Evolutionary conservation across 169 alveolate genomes (phyloP), one percentile per base, ranked within the genome.

Genomic region (Cardiosporidium cionae): DNA sequence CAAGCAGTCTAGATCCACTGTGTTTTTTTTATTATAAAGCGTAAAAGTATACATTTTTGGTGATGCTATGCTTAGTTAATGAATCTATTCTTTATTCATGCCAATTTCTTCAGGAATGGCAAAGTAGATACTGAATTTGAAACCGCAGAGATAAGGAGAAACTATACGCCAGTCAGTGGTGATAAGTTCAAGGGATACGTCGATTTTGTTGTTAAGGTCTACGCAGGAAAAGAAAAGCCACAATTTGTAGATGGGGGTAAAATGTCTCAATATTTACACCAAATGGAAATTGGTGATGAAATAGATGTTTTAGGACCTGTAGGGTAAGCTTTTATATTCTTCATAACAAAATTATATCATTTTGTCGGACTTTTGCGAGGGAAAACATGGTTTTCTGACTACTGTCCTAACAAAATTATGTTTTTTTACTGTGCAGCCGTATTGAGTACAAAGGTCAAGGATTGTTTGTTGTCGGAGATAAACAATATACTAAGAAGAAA

Each of bases 161-260:
- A 81, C 7, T 87, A 87, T 77, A 82, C 92, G 2, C 92, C 90
- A 4, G 65, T 83, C 23, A 69, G 86, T 4, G 77, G 82, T 27
- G 77, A 67, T 65, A 27, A 28, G 9, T 52, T 70, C 7, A 31
- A 32, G 44, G 91, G 90, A 22, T 75, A 62, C 58, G 75, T 82
- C 25, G 92, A 82, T 22, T 67, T 86, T 29, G 68, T 86, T 5
- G 73, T 89, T 54, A 89, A 86, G 70, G 78, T 86, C n/a, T 89
- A 86, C 79, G 76, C 68, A 53, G 64, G 63, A 72, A 79, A 64
- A 34, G 81, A 35, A n/a, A 28, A 77, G 68, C 85, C 86, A 5
- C 69, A 63, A 4, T 84, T 78, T 67, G 88, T 89, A 0, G 83
- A 84, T n/a, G 94, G 94, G 3, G 94, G 94, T 65, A 67, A 72